Conservation (phyloP, 2,329 filamentous ascomycete species). For the Truncatella angustata region DNA sequence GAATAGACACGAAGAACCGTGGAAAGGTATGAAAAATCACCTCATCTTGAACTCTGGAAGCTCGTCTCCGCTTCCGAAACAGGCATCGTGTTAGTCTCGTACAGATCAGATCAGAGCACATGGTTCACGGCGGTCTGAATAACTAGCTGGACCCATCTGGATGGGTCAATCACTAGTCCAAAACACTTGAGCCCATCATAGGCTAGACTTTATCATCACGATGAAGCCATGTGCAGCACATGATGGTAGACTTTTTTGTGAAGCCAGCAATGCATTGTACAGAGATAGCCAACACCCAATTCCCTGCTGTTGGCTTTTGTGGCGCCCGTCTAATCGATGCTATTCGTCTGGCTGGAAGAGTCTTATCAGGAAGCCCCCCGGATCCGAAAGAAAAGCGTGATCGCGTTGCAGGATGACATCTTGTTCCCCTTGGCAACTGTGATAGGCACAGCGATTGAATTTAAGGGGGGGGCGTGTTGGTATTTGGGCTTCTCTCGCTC, state of each 20-base stretch:
- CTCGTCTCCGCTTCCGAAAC: conserved; percentile 4
- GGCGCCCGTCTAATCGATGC: conserved; percentile 1
- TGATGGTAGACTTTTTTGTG: neutral
- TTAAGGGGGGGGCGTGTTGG: neutral
- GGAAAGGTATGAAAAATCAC: too few species aligned
- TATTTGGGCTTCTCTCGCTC: neutral
- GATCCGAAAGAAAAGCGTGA: neutral
- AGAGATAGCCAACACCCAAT: conserved; percentile 2
- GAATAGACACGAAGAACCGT: neutral
- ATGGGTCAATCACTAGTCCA: neutral
- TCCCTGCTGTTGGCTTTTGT: conserved; percentile 2
- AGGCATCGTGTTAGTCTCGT: neutral
- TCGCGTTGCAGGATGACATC: conserved; percentile 5
- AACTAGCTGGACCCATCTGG: neutral
- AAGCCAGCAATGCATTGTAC: neutral
- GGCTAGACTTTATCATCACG: neutral
- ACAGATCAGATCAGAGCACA: neutral
- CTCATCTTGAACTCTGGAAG: too few species aligned
- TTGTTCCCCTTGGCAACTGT: neutral
- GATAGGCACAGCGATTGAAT: conserved; percentile 1
- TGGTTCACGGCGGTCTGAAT: neutral
- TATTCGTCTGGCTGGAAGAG: conserved; percentile 7
- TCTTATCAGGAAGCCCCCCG: conserved; percentile 9
- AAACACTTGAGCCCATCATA: neutral
- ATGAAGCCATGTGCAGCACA: neutral